phyloP scores from a whole-genome alignment of 345 rosid genomes.

The Eucalyptus fibrosa region DNA sequence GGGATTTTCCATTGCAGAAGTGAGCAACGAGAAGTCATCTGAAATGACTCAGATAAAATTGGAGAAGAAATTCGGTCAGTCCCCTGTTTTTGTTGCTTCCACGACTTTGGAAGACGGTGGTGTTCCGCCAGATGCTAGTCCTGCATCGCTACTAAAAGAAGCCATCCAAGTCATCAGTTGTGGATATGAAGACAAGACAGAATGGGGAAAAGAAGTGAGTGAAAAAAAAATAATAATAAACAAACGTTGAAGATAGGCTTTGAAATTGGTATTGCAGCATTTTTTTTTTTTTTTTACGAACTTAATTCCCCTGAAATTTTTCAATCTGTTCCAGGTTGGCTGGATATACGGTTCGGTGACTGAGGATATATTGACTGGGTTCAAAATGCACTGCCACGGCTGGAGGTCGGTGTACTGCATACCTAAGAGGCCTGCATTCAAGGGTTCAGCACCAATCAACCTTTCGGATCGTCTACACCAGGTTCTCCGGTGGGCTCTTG shows the following conservation, averaged over 20 bases:
- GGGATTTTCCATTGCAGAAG: constrained; percentile 16
- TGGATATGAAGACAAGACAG: constrained; percentile 96
- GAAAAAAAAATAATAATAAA: neutral
- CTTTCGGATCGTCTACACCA: constrained; percentile 93
- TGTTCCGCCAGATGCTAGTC: constrained; percentile 51
- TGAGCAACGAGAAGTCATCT: constrained; percentile 31
- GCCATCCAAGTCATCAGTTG: constrained; percentile 98
- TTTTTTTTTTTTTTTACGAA: neutral
- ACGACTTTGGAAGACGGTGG: constrained; percentile 71
- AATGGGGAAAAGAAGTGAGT: constrained; percentile 99
- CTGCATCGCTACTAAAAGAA: constrained; percentile 72
- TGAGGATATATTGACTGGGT: constrained; percentile 89
- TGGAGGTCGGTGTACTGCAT: constrained; percentile 99
- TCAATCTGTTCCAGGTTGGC: constrained; percentile 45
- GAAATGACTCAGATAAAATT: constrained; percentile 47
- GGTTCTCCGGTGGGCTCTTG: constrained; percentile 98
- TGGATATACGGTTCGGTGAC: constrained; percentile 98
- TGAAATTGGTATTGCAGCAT: neutral
- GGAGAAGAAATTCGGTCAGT: constrained; percentile 93
- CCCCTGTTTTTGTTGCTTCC: constrained; percentile 85
- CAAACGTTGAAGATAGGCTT: neutral
- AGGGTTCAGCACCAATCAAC: constrained; percentile 93
- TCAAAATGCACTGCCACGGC: constrained; percentile 98
- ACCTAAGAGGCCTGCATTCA: constrained; percentile 79
- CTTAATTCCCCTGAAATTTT: neutral